phyloP scores from a whole-genome alignment of 1,139 yeast genomes.

The Kluyveromyces marxianus region DNA sequence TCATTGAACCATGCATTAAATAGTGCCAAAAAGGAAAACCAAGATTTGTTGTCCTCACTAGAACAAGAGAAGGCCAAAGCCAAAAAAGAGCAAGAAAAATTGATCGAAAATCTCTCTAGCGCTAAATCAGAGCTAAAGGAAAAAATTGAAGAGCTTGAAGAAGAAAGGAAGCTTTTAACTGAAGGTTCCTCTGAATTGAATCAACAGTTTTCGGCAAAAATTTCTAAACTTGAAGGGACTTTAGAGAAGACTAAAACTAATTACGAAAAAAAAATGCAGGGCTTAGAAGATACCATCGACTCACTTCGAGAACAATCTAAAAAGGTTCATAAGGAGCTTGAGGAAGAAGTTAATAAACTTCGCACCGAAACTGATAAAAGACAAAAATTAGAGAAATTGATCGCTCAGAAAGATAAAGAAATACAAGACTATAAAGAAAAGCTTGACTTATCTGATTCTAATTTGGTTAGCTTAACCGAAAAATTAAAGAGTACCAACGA shows the following conservation, averaged over 20 bases:
- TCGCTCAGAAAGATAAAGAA: too few species aligned
- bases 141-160: constrained; percentile 41
- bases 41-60: background rate
- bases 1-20: background rate
- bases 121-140: constrained; percentile 22
- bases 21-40: background rate
- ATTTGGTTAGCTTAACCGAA: too few species aligned
- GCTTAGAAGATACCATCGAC: constrained; percentile 6
- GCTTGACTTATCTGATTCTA: too few species aligned
- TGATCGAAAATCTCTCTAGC: constrained; percentile 12
- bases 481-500: too few species aligned
- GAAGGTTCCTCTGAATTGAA: constrained; percentile 44
- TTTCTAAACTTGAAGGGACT: constrained; percentile 32
- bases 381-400: too few species aligned
- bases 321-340: constrained; percentile 1
- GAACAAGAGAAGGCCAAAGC: background rate
- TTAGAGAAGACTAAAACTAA: constrained; percentile 14
- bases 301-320: constrained; percentile 2
- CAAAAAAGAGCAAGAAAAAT: constrained; percentile 14
- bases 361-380: too few species aligned
- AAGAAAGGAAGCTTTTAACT: constrained; percentile 41
- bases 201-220: constrained; percentile 42
- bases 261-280: constrained; percentile 9
- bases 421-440: too few species aligned
- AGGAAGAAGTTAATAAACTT: background rate